A percentile compares a stretch with the other conserved stretches of the same genome.
Conservation (phyloP, 192 early-diverging fungal species). For the Coemansia sp. region DNA sequence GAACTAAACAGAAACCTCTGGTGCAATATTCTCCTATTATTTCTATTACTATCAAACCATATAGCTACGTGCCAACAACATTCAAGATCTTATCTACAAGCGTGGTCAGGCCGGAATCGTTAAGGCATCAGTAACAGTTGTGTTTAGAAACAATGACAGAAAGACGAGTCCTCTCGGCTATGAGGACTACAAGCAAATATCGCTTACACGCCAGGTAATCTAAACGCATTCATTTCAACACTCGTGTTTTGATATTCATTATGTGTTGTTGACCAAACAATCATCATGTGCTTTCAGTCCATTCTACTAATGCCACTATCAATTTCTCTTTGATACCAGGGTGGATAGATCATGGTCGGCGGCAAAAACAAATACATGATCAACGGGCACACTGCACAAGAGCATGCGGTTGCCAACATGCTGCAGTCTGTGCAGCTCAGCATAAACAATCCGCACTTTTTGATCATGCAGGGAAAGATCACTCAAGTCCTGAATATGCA, state of each 20-base stretch:
- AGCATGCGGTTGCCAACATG: slow-evolving; percentile 85
- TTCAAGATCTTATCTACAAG: slow-evolving; percentile 98
- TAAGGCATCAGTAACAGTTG: slow-evolving; percentile 95
- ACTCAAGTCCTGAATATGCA: slow-evolving; percentile 99
- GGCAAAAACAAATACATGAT: slow-evolving; percentile 97
- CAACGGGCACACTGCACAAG: slow-evolving; percentile 88
- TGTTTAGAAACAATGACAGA: slow-evolving; percentile 90
- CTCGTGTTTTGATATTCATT: not conserved
- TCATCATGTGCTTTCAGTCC: too few relatives aligned
- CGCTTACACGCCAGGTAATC: slow-evolving; percentile 91
- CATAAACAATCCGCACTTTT: slow-evolving; percentile 98
- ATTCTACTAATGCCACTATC: not conserved
- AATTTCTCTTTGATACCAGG: not conserved
- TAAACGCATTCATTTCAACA: not conserved
- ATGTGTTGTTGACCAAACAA: too few relatives aligned
- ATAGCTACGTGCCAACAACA: slow-evolving; percentile 81
- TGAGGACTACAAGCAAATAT: slow-evolving; percentile 80
- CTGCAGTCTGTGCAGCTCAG: slow-evolving; percentile 98
- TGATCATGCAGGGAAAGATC: slow-evolving; percentile 99
- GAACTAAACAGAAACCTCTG: not conserved
- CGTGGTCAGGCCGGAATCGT: slow-evolving; percentile 98
- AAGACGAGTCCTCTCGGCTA: slow-evolving; percentile 86
- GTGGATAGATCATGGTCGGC: slow-evolving; percentile 65
- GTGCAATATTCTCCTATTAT: not conserved
- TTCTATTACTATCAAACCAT: slow-evolving; percentile 9